These are phyloP conservation scores for Chenopodium berlandieri DNA, from an alignment of 148 eudicot genomes.

Conservation along the genomic window DNA sequence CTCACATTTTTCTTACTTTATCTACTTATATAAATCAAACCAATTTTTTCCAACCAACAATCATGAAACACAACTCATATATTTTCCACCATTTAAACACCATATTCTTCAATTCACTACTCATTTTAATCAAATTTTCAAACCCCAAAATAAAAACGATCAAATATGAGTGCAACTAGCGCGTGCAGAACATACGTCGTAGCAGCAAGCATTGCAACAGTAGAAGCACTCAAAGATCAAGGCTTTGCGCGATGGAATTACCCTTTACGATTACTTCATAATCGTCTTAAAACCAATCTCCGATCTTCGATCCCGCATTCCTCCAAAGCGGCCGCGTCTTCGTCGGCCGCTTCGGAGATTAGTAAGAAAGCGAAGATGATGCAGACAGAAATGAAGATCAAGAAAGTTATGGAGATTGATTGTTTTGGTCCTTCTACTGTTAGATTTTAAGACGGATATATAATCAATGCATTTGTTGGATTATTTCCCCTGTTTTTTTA, in stretches of 20 bases:
- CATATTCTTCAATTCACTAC: neutral
- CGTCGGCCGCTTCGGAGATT: constrained; percentile 7
- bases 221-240: constrained; percentile 29
- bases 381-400: constrained; percentile 16
- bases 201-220: constrained; percentile 28
- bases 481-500: neutral
- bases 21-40: too few species aligned
- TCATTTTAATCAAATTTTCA: neutral
- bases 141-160: neutral
- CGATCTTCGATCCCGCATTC: constrained; percentile 18
- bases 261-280: constrained; percentile 15
- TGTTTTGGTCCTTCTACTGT: constrained; percentile 34
- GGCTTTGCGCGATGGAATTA: constrained; percentile 30
- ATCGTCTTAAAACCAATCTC: constrained; percentile 13
- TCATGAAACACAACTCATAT: neutral
- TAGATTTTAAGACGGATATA: constrained; percentile 12
- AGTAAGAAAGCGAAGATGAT: neutral
- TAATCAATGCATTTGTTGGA: neutral
- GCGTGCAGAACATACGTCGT: constrained; percentile 12
- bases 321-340: constrained; percentile 1
- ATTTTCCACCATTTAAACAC: neutral
- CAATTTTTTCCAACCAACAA: neutral
- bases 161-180: constrained; percentile 11
- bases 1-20: neutral
- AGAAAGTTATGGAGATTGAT: constrained; percentile 34